Conservation (phyloP, 1,284 basidiomycete species). For the Melampsora americana region DNA sequence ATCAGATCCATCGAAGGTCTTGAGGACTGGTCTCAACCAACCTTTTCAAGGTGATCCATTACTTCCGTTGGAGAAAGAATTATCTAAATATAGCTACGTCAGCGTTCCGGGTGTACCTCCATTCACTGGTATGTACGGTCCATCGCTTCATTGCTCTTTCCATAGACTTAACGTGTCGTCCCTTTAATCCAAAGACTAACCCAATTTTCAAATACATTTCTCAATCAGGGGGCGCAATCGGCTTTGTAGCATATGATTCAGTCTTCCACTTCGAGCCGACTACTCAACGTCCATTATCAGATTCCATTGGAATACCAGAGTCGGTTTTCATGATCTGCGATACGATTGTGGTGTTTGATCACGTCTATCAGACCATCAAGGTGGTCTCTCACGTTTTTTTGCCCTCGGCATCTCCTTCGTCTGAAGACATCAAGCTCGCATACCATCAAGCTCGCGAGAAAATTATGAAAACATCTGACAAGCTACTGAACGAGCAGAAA, state of each 20-base stretch:
- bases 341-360: slow-evolving; percentile 91
- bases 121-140: slow-evolving; percentile 65
- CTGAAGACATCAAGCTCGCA: slow-evolving; percentile 65
- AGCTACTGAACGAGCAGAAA: slow-evolving; percentile 63
- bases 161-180: neutral
- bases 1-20: slow-evolving; percentile 83
- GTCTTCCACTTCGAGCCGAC: slow-evolving; percentile 83
- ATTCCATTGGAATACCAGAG: slow-evolving; percentile 77
- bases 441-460: slow-evolving; percentile 79
- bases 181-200: neutral
- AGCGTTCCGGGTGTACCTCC: slow-evolving; percentile 85
- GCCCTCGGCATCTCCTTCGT: slow-evolving; percentile 59
- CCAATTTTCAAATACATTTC: neutral
- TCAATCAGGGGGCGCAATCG: slow-evolving; percentile 80
- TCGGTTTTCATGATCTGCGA: slow-evolving; percentile 95
- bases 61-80: slow-evolving; percentile 75
- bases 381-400: slow-evolving; percentile 92
- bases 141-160: neutral
- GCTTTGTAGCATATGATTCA: slow-evolving; percentile 95
- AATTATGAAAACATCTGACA: slow-evolving; percentile 69
- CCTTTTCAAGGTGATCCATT: slow-evolving; percentile 84
- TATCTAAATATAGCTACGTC: slow-evolving; percentile 81
- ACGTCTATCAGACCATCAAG: slow-evolving; percentile 90
- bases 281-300: slow-evolving; percentile 67
- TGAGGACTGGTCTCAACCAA: slow-evolving; percentile 81